Percentiles rank a stretch among this genome's conserved stretches.
These are phyloP conservation scores for Discostella pseudostelligera DNA, from an alignment of 108 stramenopile species.

Conservation along the genomic window DNA sequence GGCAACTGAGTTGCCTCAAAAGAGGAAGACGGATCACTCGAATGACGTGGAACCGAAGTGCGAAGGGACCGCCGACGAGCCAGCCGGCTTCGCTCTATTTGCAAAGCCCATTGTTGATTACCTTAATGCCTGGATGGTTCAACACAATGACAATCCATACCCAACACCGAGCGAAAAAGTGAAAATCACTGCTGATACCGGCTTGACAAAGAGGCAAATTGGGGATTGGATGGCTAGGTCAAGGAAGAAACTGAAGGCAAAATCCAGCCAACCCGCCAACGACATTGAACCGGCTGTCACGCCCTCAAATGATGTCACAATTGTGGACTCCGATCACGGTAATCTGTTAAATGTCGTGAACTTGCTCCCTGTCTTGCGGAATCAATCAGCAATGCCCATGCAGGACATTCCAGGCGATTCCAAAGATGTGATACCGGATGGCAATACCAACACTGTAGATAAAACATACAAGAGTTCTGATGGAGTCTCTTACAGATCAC, in stretches of 20 bases:
- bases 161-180: slow-evolving; percentile 25
- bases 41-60: neutral
- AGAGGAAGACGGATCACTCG: slow-evolving; percentile 1
- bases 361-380: slow-evolving; percentile 7
- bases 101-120: slow-evolving; percentile 29
- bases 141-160: slow-evolving; percentile 29
- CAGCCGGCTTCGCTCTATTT: slow-evolving; percentile 20
- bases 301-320: slow-evolving; percentile 1
- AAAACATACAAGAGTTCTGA: neutral
- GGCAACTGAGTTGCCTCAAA: slow-evolving; percentile 9
- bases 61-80: slow-evolving; percentile 1
- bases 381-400: slow-evolving; percentile 8
- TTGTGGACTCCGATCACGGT: neutral
- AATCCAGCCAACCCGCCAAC: neutral
- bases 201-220: slow-evolving; percentile 37
- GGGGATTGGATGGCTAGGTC: slow-evolving; percentile 40
- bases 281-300: neutral
- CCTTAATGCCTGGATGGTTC: slow-evolving; percentile 36
- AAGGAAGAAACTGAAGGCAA: slow-evolving; percentile 31
- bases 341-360: neutral
- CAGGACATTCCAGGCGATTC: neutral
- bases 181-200: slow-evolving; percentile 33
- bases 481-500: neutral
- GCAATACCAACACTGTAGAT: neutral
- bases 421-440: neutral